Evolutionary conservation across 495 filamentous ascomycete species (phyloP).

Genomic region (Bombardia bombarda): DNA sequence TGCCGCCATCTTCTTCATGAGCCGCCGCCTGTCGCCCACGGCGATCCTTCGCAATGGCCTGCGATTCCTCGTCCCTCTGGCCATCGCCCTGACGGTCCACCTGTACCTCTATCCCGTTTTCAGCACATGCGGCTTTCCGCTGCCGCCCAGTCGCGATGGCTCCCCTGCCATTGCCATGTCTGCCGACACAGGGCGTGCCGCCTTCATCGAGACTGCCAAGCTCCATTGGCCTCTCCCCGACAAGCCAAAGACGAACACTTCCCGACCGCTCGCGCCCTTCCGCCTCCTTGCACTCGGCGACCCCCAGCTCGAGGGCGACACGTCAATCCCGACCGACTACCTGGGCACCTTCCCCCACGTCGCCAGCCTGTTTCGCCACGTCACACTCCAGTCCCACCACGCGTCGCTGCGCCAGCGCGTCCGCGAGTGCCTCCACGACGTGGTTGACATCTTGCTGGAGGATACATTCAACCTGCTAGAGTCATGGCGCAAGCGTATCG

Average conservation of each 20-base stretch:
- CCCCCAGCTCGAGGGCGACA: conserved; percentile 92
- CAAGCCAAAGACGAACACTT: conserved; percentile 2
- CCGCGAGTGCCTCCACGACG: conserved; percentile 38
- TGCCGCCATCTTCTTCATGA: conserved; percentile 29
- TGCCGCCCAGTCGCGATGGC: conserved; percentile 27
- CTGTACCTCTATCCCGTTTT: conserved; percentile 87
- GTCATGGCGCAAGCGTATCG: conserved; percentile 66
- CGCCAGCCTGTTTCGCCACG: conserved; percentile 41
- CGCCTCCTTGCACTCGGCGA: conserved; percentile 85
- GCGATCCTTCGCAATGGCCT: conserved; percentile 53
- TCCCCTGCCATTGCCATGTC: conserved; percentile 5
- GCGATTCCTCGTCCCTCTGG: conserved; percentile 60
- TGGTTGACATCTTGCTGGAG: conserved; percentile 46
- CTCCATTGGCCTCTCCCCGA: conserved; percentile 32
- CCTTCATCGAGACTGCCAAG: conserved; percentile 40
- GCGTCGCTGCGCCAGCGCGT: conserved; percentile 37
- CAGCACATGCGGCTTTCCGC: conserved; percentile 72
- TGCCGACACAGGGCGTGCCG: conserved; percentile 21
- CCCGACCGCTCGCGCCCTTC: conserved; percentile 57
- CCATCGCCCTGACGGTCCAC: conserved; percentile 60
- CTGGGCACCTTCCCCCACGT: conserved; percentile 54
- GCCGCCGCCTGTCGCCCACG: conserved; percentile 48
- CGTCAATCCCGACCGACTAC: conserved; percentile 58
- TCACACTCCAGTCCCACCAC: conserved; percentile 34
- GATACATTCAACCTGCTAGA: conserved; percentile 59